phyloP scores from a whole-genome alignment of 2,329 filamentous ascomycete genomes.

The Colletotrichum simmondsii region DNA sequence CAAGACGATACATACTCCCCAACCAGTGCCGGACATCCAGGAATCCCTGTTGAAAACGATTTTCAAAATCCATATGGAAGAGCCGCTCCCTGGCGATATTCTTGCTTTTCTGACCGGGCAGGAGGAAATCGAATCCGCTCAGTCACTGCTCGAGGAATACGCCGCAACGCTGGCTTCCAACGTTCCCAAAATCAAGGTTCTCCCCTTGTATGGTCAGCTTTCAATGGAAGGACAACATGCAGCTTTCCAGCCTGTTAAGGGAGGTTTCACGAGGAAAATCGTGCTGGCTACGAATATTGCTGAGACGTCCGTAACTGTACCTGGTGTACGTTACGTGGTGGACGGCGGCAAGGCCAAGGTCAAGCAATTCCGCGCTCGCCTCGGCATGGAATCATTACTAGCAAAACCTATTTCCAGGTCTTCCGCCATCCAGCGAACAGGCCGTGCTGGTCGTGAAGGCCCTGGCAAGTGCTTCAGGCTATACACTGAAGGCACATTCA shows the following conservation, averaged over 20 bases:
- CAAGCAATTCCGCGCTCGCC: slow-evolving; percentile 85
- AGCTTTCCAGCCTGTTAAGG: slow-evolving; percentile 81
- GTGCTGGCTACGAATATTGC: slow-evolving; percentile 97
- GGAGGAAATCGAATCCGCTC: slow-evolving; percentile 87
- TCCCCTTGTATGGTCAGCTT: slow-evolving; percentile 90
- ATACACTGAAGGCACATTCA: slow-evolving; percentile 84
- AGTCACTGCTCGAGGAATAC: slow-evolving; percentile 84
- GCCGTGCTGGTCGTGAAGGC: slow-evolving; percentile 92
- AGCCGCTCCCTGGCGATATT: slow-evolving; percentile 93
- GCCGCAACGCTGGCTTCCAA: slow-evolving; percentile 76
- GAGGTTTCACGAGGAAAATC: slow-evolving; percentile 83
- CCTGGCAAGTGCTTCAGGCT: slow-evolving; percentile 90
- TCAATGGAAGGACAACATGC: slow-evolving; percentile 87
- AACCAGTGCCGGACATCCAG: slow-evolving; percentile 82
- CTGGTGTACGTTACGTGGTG: slow-evolving; percentile 90
- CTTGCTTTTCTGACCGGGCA: slow-evolving; percentile 93
- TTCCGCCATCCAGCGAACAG: slow-evolving; percentile 89
- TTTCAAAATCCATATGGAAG: slow-evolving; percentile 86
- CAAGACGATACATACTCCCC: slow-evolving; percentile 77
- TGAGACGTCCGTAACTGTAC: slow-evolving; percentile 97
- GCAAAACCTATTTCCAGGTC: slow-evolving; percentile 93
- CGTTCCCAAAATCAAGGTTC: slow-evolving; percentile 77
- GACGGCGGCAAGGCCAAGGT: slow-evolving; percentile 95
- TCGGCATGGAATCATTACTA: slow-evolving; percentile 91
- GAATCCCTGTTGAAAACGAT: slow-evolving; percentile 85